A percentile compares a stretch with the other conserved stretches of the same genome.
These are phyloP conservation scores for Infundibulicybe gibba DNA, from an alignment of 768 basidiomycete species.

Conservation along the genomic window DNA sequence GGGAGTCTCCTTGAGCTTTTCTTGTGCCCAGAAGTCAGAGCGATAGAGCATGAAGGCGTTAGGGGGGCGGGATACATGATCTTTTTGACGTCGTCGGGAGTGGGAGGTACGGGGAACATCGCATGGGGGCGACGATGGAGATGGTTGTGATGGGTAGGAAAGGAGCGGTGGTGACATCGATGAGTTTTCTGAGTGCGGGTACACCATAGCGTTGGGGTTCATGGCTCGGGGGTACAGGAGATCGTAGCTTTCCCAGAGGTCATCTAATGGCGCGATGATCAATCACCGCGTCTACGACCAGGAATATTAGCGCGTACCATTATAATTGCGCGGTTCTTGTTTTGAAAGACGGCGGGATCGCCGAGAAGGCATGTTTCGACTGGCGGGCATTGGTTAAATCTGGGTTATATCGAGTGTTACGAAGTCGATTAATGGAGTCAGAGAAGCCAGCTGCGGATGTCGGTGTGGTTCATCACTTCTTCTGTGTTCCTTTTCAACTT, in stretches of 20 bases:
- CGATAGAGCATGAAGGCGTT: conserved; percentile 80
- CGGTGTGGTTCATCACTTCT: neutral
- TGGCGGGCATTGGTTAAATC: conserved; percentile 6
- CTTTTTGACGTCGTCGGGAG: conserved; percentile 22
- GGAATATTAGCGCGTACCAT: conserved; percentile 16
- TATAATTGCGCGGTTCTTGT: conserved; percentile 28
- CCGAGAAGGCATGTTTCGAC: conserved; percentile 18
- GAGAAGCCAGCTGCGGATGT: too few relatives aligned
- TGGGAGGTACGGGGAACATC: conserved; percentile 10
- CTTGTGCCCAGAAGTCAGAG: conserved; percentile 54
- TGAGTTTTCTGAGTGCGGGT: conserved; percentile 1
- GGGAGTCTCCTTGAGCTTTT: conserved; percentile 40
- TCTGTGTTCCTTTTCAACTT: conserved; percentile 18
- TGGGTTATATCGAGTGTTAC: too few relatives aligned
- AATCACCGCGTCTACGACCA: neutral
- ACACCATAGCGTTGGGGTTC: neutral
- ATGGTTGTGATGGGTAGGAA: neutral
- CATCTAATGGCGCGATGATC: conserved; percentile 1
- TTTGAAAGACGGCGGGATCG: conserved; percentile 42
- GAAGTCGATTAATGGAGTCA: too few relatives aligned
- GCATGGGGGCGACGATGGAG: neutral
- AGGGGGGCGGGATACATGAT: conserved; percentile 63
- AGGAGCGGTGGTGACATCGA: neutral
- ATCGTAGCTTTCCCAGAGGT: conserved; percentile 4
- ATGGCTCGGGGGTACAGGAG: conserved; percentile 1